A percentile compares a stretch with the other conserved stretches of the same genome.
Conservation (phyloP, 1,284 basidiomycete genomes). For the Moesziomyces sp. region DNA sequence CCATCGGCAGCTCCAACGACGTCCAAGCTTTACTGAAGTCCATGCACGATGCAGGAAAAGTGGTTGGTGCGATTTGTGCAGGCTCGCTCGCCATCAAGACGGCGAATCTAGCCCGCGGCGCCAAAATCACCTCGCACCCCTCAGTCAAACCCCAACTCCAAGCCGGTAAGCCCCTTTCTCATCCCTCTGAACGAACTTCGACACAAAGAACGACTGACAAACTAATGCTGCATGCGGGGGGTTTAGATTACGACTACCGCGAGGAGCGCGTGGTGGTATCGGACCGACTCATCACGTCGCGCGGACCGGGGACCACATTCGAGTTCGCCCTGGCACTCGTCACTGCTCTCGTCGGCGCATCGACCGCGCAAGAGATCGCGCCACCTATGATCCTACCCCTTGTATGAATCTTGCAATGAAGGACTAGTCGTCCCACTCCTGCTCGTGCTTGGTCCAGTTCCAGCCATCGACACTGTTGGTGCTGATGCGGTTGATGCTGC, state of each 20-base stretch:
- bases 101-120: constrained; percentile 73
- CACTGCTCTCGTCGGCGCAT: constrained; percentile 76
- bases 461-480: constrained; percentile 19
- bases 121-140: constrained; percentile 81
- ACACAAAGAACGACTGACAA: too few species aligned
- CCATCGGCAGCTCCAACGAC: constrained; percentile 73
- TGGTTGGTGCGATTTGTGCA: constrained; percentile 60
- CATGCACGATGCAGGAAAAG: constrained; percentile 71
- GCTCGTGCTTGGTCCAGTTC: constrained; percentile 18
- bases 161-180: constrained; percentile 70
- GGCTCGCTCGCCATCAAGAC: constrained; percentile 77
- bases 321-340: constrained; percentile 80
- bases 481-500: not conserved
- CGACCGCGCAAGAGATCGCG: constrained; percentile 76
- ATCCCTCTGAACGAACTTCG: not conserved
- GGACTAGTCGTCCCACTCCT: not conserved
- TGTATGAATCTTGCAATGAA: not conserved
- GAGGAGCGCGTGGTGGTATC: constrained; percentile 81
- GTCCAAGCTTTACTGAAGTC: constrained; percentile 77
- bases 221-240: too few species aligned
- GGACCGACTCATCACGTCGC: constrained; percentile 77
- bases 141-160: constrained; percentile 76
- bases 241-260: constrained; percentile 76
- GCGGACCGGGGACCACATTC: constrained; percentile 84
- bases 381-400: constrained; percentile 75